Evolutionary conservation across 2,329 filamentous ascomycete genomes (phyloP).

Genomic region (Cytospora paraplurivora): DNA sequence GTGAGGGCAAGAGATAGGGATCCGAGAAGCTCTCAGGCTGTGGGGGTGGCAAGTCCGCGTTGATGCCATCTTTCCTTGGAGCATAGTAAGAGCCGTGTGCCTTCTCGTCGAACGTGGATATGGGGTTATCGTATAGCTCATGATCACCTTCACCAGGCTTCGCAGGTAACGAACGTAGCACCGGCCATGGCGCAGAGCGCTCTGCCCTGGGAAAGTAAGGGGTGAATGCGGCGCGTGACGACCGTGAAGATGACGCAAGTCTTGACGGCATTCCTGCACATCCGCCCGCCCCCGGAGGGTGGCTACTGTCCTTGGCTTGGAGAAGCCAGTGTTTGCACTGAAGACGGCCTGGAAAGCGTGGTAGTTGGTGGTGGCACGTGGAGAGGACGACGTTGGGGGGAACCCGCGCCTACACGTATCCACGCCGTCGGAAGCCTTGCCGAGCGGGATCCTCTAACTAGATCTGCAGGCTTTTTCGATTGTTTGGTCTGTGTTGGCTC

Average conservation of each 20-base stretch:
- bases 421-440: background rate
- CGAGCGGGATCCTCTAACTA: background rate
- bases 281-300: background rate
- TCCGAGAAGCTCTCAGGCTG: slow-evolving; percentile 4
- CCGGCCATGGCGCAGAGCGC: background rate
- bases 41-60: background rate
- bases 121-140: background rate
- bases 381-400: background rate
- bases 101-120: background rate
- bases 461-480: background rate
- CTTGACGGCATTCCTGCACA: slow-evolving; percentile 1
- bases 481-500: background rate
- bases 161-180: background rate
- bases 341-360: background rate
- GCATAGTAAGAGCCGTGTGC: background rate
- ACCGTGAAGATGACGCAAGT: background rate
- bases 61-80: too few species aligned
- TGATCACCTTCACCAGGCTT: background rate
- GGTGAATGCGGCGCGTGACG: background rate
- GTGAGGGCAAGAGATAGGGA: slow-evolving; percentile 15
- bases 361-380: background rate
- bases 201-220: background rate
- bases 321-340: background rate
- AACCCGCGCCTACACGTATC: background rate
- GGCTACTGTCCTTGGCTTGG: background rate